Conservation (phyloP, 345 rosid species). For the Turnera subulata region DNA sequence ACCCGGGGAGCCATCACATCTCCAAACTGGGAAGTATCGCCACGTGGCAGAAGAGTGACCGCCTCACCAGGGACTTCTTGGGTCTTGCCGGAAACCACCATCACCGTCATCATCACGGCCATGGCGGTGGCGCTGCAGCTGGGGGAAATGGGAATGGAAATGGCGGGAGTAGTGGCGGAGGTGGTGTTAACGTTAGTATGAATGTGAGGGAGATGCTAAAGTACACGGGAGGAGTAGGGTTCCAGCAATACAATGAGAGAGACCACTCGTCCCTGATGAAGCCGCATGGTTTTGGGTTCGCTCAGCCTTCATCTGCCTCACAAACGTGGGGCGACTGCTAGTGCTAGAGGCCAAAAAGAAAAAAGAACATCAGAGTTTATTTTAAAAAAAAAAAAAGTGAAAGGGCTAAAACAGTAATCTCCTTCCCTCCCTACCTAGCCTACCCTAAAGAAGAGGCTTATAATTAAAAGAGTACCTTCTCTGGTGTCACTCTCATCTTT, state of each 20-base stretch:
- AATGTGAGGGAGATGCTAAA: slow-evolving; percentile 39
- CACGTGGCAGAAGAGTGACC: slow-evolving; percentile 64
- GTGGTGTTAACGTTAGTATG: slow-evolving; percentile 36
- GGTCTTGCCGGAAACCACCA: slow-evolving; percentile 39
- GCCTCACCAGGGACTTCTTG: slow-evolving; percentile 73
- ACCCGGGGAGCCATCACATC: slow-evolving; percentile 27
- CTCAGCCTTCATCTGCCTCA: slow-evolving; percentile 32
- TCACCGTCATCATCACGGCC: slow-evolving; percentile 15
- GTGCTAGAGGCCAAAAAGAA: too few relatives aligned
- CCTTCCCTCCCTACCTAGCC: too few relatives aligned
- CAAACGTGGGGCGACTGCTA: slow-evolving; percentile 29
- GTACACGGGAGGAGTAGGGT: slow-evolving; percentile 45
- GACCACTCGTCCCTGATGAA: slow-evolving; percentile 36
- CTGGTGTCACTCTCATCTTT: too few relatives aligned
- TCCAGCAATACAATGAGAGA: slow-evolving; percentile 38
- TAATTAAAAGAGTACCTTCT: too few relatives aligned
- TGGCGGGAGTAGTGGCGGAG: too few relatives aligned
- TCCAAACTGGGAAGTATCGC: slow-evolving; percentile 21
- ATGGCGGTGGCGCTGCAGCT: not conserved
- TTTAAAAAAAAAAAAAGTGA: too few relatives aligned
- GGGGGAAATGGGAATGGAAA: slow-evolving; percentile 10
- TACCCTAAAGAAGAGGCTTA: too few relatives aligned
- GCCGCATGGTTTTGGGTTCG: slow-evolving; percentile 46
- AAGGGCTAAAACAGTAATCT: slow-evolving; percentile 15
- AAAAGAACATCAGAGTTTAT: not conserved